A percentile compares a stretch with the other conserved stretches of the same genome.
phyloP scores from a whole-genome alignment of 768 basidiomycete genomes.

The Hygrophoropsis aurantiaca region DNA sequence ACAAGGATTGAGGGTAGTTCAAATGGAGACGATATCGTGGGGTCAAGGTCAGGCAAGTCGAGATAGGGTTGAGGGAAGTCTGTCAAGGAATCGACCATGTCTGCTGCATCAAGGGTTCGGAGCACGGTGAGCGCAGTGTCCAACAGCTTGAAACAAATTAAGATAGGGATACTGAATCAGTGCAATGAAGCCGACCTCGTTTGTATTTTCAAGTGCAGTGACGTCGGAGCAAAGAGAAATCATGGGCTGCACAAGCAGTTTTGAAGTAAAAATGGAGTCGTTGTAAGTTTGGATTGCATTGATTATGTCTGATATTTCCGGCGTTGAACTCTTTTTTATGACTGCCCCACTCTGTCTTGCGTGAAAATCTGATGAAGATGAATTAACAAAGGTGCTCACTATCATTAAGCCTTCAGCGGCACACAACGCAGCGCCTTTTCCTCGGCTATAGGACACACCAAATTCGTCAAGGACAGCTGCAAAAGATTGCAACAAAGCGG shows the following conservation, averaged over 20 bases:
- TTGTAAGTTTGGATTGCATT: constrained; percentile 69
- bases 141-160: constrained; percentile 53
- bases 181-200: constrained; percentile 51
- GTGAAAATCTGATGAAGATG: not conserved
- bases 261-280: constrained; percentile 55
- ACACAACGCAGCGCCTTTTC: constrained; percentile 77
- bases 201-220: constrained; percentile 46
- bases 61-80: constrained; percentile 69
- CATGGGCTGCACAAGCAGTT: constrained; percentile 67
- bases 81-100: constrained; percentile 55
- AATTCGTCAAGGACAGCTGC: constrained; percentile 87
- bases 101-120: constrained; percentile 55
- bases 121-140: constrained; percentile 68
- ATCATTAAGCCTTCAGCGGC: constrained; percentile 82
- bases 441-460: constrained; percentile 82
- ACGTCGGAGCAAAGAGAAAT: constrained; percentile 49
- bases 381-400: constrained; percentile 34
- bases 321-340: constrained; percentile 58
- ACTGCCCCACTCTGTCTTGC: constrained; percentile 59
- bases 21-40: constrained; percentile 46
- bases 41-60: constrained; percentile 43
- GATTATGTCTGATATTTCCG: constrained; percentile 68
- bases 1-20: constrained; percentile 78
- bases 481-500: constrained; percentile 80
- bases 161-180: constrained; percentile 4